These are phyloP conservation scores for Stevia rebaudiana DNA, from an alignment of 140 eudicot species.

Conservation along the genomic window DNA sequence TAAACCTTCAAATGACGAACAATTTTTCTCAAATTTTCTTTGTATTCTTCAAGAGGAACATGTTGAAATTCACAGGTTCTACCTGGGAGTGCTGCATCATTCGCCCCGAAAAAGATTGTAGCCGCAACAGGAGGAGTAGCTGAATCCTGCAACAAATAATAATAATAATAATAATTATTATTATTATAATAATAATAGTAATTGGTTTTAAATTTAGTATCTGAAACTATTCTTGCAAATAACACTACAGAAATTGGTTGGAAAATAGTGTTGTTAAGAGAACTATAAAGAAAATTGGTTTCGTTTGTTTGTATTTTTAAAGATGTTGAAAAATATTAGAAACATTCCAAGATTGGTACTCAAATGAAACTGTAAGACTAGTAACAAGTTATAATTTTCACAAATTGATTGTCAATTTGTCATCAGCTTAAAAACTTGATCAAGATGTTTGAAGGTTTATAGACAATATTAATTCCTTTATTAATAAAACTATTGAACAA, in stretches of 20 bases:
- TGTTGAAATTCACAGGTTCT: constrained; percentile 66
- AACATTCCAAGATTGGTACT: no score
- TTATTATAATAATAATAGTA: no score
- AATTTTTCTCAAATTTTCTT: constrained; percentile 65
- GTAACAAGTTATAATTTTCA: neutral
- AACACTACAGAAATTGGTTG: neutral
- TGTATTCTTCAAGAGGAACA: constrained; percentile 83
- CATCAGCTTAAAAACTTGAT: neutral
- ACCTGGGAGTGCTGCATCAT: constrained; percentile 79
- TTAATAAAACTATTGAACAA: neutral
- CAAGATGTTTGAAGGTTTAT: neutral
- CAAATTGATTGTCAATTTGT: neutral
- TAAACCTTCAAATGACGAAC: constrained; percentile 69
- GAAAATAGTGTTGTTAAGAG: neutral
- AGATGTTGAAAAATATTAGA: no score
- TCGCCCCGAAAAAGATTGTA: constrained; percentile 83
- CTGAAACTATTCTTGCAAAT: neutral
- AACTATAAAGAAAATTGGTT: no score
- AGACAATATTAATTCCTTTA: no score
- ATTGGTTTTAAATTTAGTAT: neutral
- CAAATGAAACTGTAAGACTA: no score
- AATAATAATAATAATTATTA: neutral
- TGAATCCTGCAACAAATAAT: constrained; percentile 40
- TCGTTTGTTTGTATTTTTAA: no score
- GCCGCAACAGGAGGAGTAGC: constrained; percentile 58